Evolutionary conservation across 1,284 basidiomycete genomes (phyloP).

Genomic region (Hypsizygus ulmarius): DNA sequence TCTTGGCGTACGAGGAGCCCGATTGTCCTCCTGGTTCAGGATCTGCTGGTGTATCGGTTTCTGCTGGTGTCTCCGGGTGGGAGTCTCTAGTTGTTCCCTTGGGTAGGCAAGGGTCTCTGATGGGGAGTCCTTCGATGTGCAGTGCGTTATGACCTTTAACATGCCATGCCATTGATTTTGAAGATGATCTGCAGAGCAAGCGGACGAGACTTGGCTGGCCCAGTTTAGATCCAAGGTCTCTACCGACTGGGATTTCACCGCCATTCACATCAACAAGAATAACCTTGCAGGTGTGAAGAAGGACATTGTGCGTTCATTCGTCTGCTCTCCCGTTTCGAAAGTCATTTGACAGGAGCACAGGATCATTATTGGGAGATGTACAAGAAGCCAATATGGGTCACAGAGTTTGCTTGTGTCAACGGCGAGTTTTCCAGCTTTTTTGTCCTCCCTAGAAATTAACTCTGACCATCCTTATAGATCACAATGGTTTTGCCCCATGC

Average conservation of each 20-base stretch:
- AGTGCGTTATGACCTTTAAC: slow-evolving; percentile 28
- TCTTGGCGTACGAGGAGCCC: slow-evolving; percentile 43
- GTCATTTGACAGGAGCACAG: slow-evolving; percentile 16
- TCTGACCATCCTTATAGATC: slow-evolving; percentile 24
- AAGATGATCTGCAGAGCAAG: slow-evolving; percentile 32
- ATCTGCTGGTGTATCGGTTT: slow-evolving; percentile 39
- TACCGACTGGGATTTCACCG: slow-evolving; percentile 40
- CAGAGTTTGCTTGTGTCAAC: slow-evolving; percentile 44
- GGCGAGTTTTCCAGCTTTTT: slow-evolving; percentile 23
- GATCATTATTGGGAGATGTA: slow-evolving; percentile 38
- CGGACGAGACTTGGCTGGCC: slow-evolving; percentile 42
- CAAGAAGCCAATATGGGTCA: slow-evolving; percentile 43
- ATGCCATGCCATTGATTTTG: neutral
- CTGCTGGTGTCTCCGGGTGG: slow-evolving; percentile 36
- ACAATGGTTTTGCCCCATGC: slow-evolving; percentile 37
- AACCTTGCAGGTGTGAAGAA: slow-evolving; percentile 38
- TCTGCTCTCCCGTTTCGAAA: neutral
- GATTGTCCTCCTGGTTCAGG: slow-evolving; percentile 40
- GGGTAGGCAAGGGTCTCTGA: slow-evolving; percentile 33
- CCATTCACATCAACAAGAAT: slow-evolving; percentile 45
- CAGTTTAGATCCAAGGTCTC: slow-evolving; percentile 34
- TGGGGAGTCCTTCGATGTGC: slow-evolving; percentile 45
- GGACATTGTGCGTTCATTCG: slow-evolving; percentile 32
- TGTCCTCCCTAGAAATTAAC: neutral
- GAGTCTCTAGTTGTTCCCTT: slow-evolving; percentile 39